Conservation (phyloP, 495 filamentous ascomycete species). For the Trichoderma virens region DNA sequence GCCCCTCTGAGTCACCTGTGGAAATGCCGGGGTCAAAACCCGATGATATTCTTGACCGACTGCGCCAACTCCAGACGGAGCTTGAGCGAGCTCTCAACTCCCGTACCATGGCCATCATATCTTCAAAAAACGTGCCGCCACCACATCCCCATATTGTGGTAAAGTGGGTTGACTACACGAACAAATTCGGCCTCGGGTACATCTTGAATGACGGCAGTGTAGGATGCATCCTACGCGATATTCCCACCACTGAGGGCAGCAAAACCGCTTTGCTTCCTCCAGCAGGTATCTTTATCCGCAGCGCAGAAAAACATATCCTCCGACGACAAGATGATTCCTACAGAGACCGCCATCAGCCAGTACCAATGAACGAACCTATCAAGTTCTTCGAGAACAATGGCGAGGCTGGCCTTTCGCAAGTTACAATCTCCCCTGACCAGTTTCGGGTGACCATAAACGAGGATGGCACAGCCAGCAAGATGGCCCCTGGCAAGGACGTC, state of each 20-base stretch:
- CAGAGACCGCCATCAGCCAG: constrained; percentile 53
- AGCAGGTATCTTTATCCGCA: constrained; percentile 60
- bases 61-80: constrained; percentile 42
- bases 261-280: constrained; percentile 49
- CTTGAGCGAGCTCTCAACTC: constrained; percentile 50
- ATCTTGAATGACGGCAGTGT: constrained; percentile 78
- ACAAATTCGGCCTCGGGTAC: constrained; percentile 82
- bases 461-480: constrained; percentile 46
- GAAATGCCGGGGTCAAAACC: constrained; percentile 41
- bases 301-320: constrained; percentile 51
- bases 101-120: constrained; percentile 42
- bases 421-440: constrained; percentile 50
- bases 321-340: constrained; percentile 48
- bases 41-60: constrained; percentile 42
- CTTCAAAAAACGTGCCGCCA: constrained; percentile 30
- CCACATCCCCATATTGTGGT: constrained; percentile 54
- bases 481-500: constrained; percentile 44
- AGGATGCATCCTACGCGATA: constrained; percentile 65
- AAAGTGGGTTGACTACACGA: constrained; percentile 94
- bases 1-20: constrained; percentile 41
- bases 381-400: constrained; percentile 75
- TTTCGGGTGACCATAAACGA: constrained; percentile 48
- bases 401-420: constrained; percentile 55
- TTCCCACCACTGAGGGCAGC: constrained; percentile 37
- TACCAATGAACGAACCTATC: constrained; percentile 55